These are phyloP conservation scores for Dactylellina cionopaga DNA, from an alignment of 2,329 filamentous ascomycete genomes.

Conservation along the genomic window DNA sequence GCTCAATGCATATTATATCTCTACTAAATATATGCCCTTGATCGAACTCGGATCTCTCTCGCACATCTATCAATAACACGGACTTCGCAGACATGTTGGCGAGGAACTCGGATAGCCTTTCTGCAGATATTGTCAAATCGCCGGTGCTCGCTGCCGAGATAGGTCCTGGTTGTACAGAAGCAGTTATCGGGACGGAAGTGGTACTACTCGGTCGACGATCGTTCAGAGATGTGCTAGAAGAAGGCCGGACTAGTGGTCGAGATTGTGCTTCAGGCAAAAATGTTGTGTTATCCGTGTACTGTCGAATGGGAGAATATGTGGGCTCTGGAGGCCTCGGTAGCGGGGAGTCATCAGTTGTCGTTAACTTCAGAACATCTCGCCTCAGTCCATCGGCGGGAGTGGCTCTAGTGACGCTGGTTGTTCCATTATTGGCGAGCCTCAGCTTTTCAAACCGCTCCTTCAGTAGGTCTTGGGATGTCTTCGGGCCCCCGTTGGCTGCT, in stretches of 20 bases:
- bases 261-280: slow-evolving; percentile 34
- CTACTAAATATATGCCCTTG: slow-evolving; percentile 86
- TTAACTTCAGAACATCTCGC: no score
- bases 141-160: slow-evolving; percentile 60
- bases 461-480: slow-evolving; percentile 58
- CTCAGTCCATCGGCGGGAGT: slow-evolving; percentile 4
- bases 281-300: slow-evolving; percentile 62
- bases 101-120: slow-evolving; percentile 77
- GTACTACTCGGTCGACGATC: slow-evolving; percentile 56
- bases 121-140: slow-evolving; percentile 69
- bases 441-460: slow-evolving; percentile 38
- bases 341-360: slow-evolving; percentile 10
- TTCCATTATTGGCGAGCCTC: neutral
- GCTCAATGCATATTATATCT: slow-evolving; percentile 89
- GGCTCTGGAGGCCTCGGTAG: slow-evolving; percentile 70
- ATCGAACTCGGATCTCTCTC: slow-evolving; percentile 81
- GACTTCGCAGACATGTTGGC: slow-evolving; percentile 67
- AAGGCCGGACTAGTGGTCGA: slow-evolving; percentile 18
- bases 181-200: slow-evolving; percentile 58
- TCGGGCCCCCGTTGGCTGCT: slow-evolving; percentile 2
- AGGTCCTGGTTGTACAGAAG: slow-evolving; percentile 57
- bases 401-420: neutral
- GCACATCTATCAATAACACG: slow-evolving; percentile 86
- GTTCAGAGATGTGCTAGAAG: slow-evolving; percentile 58
- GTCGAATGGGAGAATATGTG: slow-evolving; percentile 80